Evolutionary conservation across 345 rosid genomes (phyloP).

Genomic region (Hevea brasiliensis): DNA sequence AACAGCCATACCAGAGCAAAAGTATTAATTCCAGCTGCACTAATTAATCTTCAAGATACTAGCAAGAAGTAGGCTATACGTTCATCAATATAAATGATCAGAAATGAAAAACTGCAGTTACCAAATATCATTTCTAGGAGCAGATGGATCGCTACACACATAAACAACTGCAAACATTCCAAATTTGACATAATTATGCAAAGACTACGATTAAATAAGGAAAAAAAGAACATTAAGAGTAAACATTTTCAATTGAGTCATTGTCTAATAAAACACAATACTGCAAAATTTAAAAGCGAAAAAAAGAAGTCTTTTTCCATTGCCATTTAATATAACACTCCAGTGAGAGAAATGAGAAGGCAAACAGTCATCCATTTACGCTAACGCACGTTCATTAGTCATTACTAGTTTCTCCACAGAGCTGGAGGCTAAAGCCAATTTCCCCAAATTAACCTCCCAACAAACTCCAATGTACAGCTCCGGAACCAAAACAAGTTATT

Average conservation of each 20-base stretch:
- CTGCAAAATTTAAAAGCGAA: background rate
- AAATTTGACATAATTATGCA: background rate
- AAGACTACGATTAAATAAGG: background rate
- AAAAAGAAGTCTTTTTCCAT: background rate
- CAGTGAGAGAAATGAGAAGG: background rate
- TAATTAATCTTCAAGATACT: background rate
- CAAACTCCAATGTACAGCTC: constrained; percentile 8
- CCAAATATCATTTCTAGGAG: background rate
- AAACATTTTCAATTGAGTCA: no score
- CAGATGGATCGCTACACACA: background rate
- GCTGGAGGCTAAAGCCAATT: background rate
- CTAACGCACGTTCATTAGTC: background rate
- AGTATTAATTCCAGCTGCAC: background rate
- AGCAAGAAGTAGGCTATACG: background rate
- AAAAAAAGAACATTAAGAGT: no score
- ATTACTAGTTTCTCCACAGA: background rate
- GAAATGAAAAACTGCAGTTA: background rate
- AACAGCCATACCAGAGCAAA: background rate
- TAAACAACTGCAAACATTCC: background rate
- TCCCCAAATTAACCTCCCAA: constrained; percentile 15
- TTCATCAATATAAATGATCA: background rate
- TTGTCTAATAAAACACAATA: no score
- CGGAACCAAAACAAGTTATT: constrained; percentile 3
- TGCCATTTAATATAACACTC: background rate
- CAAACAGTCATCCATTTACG: background rate